Percentiles rank a stretch among this genome's conserved stretches.
phyloP scores from a whole-genome alignment of 305 asterid genomes.

The Solanum hybrid region DNA sequence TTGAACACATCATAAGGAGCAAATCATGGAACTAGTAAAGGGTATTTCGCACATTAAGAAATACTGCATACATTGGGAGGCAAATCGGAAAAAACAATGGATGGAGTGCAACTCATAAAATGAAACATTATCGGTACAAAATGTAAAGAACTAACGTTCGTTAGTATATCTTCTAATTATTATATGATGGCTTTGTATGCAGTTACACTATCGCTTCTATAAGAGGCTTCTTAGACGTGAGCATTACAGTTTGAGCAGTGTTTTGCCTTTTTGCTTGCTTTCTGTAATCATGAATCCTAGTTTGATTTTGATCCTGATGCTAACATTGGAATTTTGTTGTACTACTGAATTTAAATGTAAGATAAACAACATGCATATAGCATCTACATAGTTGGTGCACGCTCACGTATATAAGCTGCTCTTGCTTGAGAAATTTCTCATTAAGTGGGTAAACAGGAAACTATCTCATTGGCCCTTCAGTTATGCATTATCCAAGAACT shows the following conservation, averaged over 20 bases:
- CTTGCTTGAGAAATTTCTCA: neutral
- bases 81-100: neutral
- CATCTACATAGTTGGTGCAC: neutral
- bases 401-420: neutral
- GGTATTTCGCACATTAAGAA: neutral
- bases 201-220: neutral
- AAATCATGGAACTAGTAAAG: neutral
- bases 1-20: neutral
- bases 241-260: neutral
- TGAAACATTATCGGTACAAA: neutral
- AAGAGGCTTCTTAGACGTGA: neutral
- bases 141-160: neutral
- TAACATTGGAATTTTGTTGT: neutral
- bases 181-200: neutral
- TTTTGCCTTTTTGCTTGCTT: neutral
- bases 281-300: neutral
- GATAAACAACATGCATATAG: neutral
- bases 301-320: neutral
- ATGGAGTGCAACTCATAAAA: neutral
- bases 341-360: neutral
- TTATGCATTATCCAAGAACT: neutral
- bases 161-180: neutral
- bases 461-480: neutral
- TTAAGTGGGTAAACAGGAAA: neutral
- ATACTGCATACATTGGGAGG: neutral